Evolutionary conservation across 257 asterid genomes (phyloP).

Genomic region (Solanum sparsipilum): DNA sequence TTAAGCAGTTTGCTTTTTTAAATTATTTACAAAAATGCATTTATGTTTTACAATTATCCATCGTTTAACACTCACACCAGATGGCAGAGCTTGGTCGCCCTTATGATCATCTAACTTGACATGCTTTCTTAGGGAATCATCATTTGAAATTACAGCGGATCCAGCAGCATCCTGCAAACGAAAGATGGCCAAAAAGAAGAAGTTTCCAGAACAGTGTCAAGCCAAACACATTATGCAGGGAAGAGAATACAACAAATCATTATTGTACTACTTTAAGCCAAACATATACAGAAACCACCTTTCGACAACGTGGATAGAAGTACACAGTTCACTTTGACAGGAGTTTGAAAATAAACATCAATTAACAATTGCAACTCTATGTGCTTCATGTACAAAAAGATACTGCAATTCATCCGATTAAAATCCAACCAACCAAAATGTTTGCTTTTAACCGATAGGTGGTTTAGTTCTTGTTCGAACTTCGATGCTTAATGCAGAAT

Average conservation of each 20-base stretch:
- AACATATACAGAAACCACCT: neutral
- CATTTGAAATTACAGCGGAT: neutral
- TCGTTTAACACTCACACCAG: conserved; percentile 11
- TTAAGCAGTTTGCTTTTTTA: neutral
- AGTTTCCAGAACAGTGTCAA: neutral
- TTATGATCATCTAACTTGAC: conserved; percentile 5
- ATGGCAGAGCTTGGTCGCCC: neutral
- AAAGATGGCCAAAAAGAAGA: neutral
- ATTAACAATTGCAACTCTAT: neutral
- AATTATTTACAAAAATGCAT: neutral
- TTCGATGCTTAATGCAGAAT: neutral
- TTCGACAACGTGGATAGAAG: neutral
- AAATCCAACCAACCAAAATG: neutral
- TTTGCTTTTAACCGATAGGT: neutral
- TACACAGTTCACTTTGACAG: neutral
- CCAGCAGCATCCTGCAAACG: conserved; percentile 4
- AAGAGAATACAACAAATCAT: neutral
- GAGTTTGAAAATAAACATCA: neutral
- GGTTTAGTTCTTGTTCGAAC: neutral
- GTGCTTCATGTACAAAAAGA: neutral
- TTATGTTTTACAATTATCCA: neutral
- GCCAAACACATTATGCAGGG: neutral
- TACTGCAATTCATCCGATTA: neutral
- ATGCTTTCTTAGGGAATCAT: neutral
- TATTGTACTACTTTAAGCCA: neutral